Conservation (phyloP, 1,139 yeast genomes). For the Hyphopichia burtonii region DNA sequence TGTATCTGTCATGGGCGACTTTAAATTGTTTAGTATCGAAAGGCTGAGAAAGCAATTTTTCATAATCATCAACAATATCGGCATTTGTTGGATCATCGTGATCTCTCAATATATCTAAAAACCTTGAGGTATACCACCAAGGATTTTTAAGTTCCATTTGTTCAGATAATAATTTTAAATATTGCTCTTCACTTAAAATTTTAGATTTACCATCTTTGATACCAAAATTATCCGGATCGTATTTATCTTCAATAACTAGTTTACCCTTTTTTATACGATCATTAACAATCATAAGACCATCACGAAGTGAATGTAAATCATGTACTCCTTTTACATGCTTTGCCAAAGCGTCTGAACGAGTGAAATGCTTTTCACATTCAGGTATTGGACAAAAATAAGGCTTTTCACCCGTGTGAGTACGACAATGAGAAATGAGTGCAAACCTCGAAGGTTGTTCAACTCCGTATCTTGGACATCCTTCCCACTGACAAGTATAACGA, state of each 20-base stretch:
- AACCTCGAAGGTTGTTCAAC: conserved; percentile 56
- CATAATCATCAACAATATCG: conserved; percentile 9
- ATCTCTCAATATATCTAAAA: conserved; percentile 21
- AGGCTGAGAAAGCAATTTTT: conserved; percentile 25
- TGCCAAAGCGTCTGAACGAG: conserved; percentile 60
- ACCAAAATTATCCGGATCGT: conserved; percentile 10
- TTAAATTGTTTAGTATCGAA: conserved; percentile 34
- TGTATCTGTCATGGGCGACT: conserved; percentile 34
- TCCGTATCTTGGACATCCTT: conserved; percentile 55
- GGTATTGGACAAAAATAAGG: conserved; percentile 71
- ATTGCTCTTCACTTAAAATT: conserved; percentile 25
- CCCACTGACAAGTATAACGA: conserved; percentile 63
- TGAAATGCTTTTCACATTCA: conserved; percentile 63
- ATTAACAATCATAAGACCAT: conserved; percentile 29
- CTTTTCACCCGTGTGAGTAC: conserved; percentile 67
- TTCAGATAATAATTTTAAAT: conserved; percentile 26
- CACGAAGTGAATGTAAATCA: conserved; percentile 43
- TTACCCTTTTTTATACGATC: conserved; percentile 20
- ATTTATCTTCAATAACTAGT: neutral
- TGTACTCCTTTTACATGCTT: conserved; percentile 66
- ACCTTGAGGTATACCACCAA: conserved; percentile 43
- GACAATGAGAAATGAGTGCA: conserved; percentile 60
- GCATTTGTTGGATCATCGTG: conserved; percentile 8
- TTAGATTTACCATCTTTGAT: conserved; percentile 14
- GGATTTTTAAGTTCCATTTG: conserved; percentile 39